phyloP scores from a whole-genome alignment of 2,329 filamentous ascomycete species.

The Paraconiothyrium brasiliense region DNA sequence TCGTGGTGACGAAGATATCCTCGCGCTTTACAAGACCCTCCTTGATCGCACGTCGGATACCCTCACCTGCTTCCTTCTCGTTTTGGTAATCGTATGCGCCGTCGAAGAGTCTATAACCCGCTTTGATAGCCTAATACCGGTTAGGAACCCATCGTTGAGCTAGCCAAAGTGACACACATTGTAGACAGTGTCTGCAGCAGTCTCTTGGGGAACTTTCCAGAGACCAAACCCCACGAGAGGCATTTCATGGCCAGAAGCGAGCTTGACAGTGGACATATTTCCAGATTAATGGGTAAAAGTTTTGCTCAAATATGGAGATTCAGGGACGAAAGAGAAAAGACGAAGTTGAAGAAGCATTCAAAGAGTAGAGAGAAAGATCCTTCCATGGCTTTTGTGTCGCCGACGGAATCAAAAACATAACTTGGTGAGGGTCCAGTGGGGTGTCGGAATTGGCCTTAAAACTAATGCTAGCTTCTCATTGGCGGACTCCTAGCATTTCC shows the following conservation, averaged over 20 bases:
- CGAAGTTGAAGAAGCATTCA: background rate
- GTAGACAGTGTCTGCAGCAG: conserved; percentile 79
- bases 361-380: background rate
- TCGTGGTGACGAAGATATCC: conserved; percentile 89
- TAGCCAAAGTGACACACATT: conserved; percentile 52
- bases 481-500: conserved; percentile 23
- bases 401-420: background rate
- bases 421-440: conserved; percentile 16
- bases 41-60: conserved; percentile 29
- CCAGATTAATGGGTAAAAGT: background rate
- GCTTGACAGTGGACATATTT: conserved; percentile 62
- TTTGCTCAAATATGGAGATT: background rate
- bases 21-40: conserved; percentile 56
- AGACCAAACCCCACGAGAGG: conserved; percentile 80
- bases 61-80: conserved; percentile 32
- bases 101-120: conserved; percentile 43
- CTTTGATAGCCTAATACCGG: conserved; percentile 29
- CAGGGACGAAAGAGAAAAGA: background rate
- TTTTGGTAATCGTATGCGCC: conserved; percentile 39
- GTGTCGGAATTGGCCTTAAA: background rate
- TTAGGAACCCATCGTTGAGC: background rate
- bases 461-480: conserved; percentile 17
- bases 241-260: conserved; percentile 74
- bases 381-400: conserved; percentile 1
- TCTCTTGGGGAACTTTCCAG: conserved; percentile 83